Percentiles rank a stretch among this genome's conserved stretches.
These are phyloP conservation scores for Stropharia rugosoannulata DNA, from an alignment of 768 basidiomycete species.

Conservation along the genomic window DNA sequence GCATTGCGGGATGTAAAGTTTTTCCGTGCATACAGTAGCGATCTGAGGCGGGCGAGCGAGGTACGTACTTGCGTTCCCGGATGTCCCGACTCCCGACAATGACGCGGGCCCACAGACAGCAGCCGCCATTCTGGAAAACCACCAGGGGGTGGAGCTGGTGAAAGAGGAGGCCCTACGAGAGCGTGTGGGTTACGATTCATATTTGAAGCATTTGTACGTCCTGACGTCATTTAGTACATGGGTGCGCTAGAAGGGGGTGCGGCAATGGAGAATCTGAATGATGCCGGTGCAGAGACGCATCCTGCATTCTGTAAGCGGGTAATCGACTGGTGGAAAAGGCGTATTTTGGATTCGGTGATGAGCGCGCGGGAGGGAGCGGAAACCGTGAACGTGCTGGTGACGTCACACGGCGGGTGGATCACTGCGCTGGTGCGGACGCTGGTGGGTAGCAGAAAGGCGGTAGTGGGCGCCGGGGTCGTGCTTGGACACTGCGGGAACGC, in stretches of 20 bases:
- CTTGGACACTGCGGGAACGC: constrained; percentile 46
- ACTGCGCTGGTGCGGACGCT: constrained; percentile 48
- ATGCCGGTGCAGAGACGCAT: constrained; percentile 35
- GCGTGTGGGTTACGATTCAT: constrained; percentile 43
- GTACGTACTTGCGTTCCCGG: constrained; percentile 34
- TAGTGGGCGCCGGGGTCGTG: constrained; percentile 33
- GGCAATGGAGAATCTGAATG: constrained; percentile 14
- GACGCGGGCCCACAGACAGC: constrained; percentile 51
- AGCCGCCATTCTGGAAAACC: constrained; percentile 55
- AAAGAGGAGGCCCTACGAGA: constrained; percentile 56
- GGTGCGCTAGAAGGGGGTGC: constrained; percentile 56
- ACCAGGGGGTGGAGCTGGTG: constrained; percentile 44
- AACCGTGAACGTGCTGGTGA: constrained; percentile 50
- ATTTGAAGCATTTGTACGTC: not conserved
- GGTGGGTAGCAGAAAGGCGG: constrained; percentile 37
- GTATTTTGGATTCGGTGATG: constrained; percentile 26
- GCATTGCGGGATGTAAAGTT: constrained; percentile 56
- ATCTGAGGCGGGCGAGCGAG: constrained; percentile 64
- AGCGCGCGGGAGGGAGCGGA: constrained; percentile 12
- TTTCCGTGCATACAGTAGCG: constrained; percentile 64
- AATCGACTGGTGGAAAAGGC: constrained; percentile 59
- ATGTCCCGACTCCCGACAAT: constrained; percentile 9
- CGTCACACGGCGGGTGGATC: constrained; percentile 70
- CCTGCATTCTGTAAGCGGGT: constrained; percentile 47
- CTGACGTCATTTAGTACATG: constrained; percentile 42